Conservation (phyloP, 129 eudicot genomes). For the Chrysanthemum lavandulifolium region DNA sequence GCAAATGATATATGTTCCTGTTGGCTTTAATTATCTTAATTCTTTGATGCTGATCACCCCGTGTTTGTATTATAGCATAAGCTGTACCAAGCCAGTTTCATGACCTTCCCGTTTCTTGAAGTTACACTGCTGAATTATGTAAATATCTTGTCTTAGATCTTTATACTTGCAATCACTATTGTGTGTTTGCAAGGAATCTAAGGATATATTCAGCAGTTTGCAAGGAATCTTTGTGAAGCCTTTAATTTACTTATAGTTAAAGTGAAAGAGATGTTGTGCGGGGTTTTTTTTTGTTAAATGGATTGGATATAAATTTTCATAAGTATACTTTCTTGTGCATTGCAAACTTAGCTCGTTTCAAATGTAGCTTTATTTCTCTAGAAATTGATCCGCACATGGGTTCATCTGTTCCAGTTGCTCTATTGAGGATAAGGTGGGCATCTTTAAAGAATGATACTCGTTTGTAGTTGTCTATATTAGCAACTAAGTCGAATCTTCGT, state of each 20-base stretch:
- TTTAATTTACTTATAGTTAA: slow-evolving; percentile 34
- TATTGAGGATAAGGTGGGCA: slow-evolving; percentile 21
- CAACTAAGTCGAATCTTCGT: slow-evolving; percentile 8
- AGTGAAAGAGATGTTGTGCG: slow-evolving; percentile 34
- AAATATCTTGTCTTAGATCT: slow-evolving; percentile 7
- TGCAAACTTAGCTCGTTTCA: neutral
- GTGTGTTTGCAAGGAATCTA: neutral
- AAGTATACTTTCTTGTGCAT: slow-evolving; percentile 16
- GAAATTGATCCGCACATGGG: neutral
- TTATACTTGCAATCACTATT: neutral
- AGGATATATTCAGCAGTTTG: slow-evolving; percentile 43
- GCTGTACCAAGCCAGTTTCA: neutral
- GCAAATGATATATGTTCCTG: neutral
- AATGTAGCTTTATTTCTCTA: neutral
- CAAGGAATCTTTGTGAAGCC: slow-evolving; percentile 45
- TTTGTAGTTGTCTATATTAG: slow-evolving; percentile 3
- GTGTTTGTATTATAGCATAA: neutral
- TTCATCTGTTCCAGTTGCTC: neutral
- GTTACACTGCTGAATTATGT: slow-evolving; percentile 7
- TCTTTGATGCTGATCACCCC: neutral
- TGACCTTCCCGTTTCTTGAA: too few species aligned
- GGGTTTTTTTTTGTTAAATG: slow-evolving; percentile 46
- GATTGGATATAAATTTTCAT: slow-evolving; percentile 38
- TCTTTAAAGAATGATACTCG: slow-evolving; percentile 11
- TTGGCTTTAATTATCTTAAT: neutral